phyloP scores from a whole-genome alignment of 2,329 filamentous ascomycete species.

The Monosporascus sp. region DNA sequence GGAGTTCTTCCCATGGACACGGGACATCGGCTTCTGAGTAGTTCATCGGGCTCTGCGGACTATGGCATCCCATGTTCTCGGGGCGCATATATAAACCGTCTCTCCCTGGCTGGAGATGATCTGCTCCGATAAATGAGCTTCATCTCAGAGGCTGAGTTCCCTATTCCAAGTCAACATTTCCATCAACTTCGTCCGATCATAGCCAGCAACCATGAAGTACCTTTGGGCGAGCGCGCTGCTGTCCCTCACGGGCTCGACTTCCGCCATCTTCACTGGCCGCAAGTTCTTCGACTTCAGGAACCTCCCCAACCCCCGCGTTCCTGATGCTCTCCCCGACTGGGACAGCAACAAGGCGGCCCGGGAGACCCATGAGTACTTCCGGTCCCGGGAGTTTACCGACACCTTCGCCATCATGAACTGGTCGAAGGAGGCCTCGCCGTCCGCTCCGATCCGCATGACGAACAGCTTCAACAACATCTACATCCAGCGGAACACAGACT shows the following conservation, averaged over 20 bases:
- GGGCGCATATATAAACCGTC: too few relatives aligned
- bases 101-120: too few relatives aligned
- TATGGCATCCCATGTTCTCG: too few relatives aligned
- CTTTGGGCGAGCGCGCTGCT: too few relatives aligned
- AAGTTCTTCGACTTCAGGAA: slow-evolving; percentile 45
- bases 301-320: slow-evolving; percentile 31
- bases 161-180: too few relatives aligned
- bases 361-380: slow-evolving; percentile 26
- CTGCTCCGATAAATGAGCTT: too few relatives aligned
- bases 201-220: too few relatives aligned
- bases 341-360: slow-evolving; percentile 21
- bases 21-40: too few relatives aligned
- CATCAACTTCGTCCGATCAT: too few relatives aligned
- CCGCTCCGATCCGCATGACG: slow-evolving; percentile 31
- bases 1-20: too few relatives aligned
- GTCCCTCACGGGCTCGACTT: neutral
- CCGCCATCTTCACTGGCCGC: slow-evolving; percentile 33
- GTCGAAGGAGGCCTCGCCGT: slow-evolving; percentile 28
- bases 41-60: too few relatives aligned
- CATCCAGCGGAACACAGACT: slow-evolving; percentile 36
- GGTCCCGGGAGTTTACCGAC: slow-evolving; percentile 21
- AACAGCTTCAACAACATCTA: slow-evolving; percentile 38
- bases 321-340: slow-evolving; percentile 20
- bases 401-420: slow-evolving; percentile 30
- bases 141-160: too few relatives aligned